Evolutionary conservation across 371 early-diverging fungal genomes (phyloP), one percentile per base, ranked within the genome.

Genomic region (Funneliformis caledonium): DNA sequence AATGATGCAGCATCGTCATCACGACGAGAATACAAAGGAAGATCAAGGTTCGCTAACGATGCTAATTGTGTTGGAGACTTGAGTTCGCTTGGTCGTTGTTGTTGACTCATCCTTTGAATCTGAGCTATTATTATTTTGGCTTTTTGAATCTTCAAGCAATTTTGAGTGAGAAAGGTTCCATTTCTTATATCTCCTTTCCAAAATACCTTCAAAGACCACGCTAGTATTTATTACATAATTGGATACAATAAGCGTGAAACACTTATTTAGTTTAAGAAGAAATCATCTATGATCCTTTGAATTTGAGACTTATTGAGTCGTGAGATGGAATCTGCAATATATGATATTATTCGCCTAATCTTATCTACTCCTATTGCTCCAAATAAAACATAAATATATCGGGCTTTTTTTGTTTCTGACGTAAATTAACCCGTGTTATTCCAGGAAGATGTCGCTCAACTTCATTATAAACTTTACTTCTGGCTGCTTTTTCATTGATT

Each of bases 151-250:
- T 8, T 37, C 19, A 5, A 72, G 37, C 47, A 91, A 85, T 75
- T 88, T 91, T 91, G 22, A 98, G 84, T 50, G 93, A 91, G 82
- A 99, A 94, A 65, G 92, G 89, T 72, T 96, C 95, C 83, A 93
- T 88, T 10, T 93, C 94, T n/a, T 19, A 89, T 87, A 60, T 92
- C 92, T 7, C 80, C 80, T 47, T 87, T 86, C 92, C 96, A 94
- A 80, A 89, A 93, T 37, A 97, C 89, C 47, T 90, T 88, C 12
- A 94, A 82, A 62, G 86, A 82, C 89, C 91, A 89, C 68, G 88
- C 67, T 80, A 83, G 65, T 26, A n/a, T n/a, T n/a, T n/a, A n/a
- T n/a, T n/a, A n/a, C n/a, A n/a, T n/a, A n/a, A n/a, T n/a, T n/a
- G n/a, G n/a, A n/a, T n/a, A n/a, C n/a, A n/a, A n/a, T n/a, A n/a